Conservation (phyloP, 106 monocot genomes). For the Platanthera zijinensis region DNA sequence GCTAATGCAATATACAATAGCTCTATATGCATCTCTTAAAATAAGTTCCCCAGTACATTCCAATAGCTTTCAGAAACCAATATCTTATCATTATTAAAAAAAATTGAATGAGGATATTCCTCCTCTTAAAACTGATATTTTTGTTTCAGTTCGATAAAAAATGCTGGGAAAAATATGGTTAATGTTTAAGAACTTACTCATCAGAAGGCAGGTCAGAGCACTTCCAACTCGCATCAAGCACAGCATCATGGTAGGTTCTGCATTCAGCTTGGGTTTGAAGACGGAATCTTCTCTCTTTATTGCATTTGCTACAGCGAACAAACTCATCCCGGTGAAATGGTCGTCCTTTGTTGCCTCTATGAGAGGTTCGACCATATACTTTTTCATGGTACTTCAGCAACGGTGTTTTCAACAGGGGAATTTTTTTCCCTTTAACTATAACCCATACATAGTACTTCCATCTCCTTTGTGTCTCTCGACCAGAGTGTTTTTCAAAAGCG, state of each 20-base stretch:
- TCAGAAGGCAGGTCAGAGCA: constrained; percentile 58
- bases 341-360: constrained; percentile 36
- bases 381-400: constrained; percentile 63
- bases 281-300: constrained; percentile 63
- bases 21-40: too few species aligned
- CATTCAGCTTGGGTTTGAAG: constrained; percentile 65
- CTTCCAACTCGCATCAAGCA: constrained; percentile 49
- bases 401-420: constrained; percentile 56
- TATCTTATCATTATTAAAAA: too few species aligned
- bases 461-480: constrained; percentile 49
- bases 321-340: constrained; percentile 71
- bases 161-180: neutral
- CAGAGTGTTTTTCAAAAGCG: constrained; percentile 82
- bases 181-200: constrained; percentile 32
- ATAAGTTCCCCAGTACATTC: too few species aligned
- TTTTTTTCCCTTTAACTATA: constrained; percentile 66
- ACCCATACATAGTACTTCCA: constrained; percentile 89
- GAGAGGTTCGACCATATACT: constrained; percentile 28
- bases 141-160: neutral
- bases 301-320: constrained; percentile 43
- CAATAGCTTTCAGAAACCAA: too few species aligned
- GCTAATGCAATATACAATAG: too few species aligned
- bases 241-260: constrained; percentile 68
- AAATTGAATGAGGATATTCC: neutral
- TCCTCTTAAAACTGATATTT: neutral